Evolutionary conservation across 441 rosid species (phyloP), one percentile per base, ranked within the genome.

Genomic region (Populus tomentosa): DNA sequence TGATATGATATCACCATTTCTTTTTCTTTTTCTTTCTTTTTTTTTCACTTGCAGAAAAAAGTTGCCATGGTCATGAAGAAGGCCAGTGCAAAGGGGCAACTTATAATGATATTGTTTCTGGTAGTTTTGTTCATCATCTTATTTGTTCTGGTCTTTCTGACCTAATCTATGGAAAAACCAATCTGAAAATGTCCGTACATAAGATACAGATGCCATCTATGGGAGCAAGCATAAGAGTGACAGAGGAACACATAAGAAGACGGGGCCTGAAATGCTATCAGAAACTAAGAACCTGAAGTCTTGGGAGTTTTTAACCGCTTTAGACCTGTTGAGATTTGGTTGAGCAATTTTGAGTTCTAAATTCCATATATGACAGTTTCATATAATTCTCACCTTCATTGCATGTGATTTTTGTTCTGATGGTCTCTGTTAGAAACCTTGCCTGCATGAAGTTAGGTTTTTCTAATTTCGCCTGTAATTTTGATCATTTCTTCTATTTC

Each of bases 61-160:
- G 98, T 96, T 77, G 97, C 90, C 6, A 89, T 92, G 96, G 95
- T 96, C 74, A 96, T 96, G 99, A 96, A 92, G 92, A 96, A 92
- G 83, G 98, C 98, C 33, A 79, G 99, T 66, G 90, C 92, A 6
- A 96, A 91, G 87, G 98, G 98, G 21, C 98, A 96, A 82, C 75
- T 89, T 71, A 94, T 96, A 97, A 94, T 96, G 99, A 96, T 92
- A 78, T 70, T 92, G 77, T 92, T 90, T 86, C 83, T 96, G 82
- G 74, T 96, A 61, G 87, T 78, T 85, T 79, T 96, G 86, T 96
- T 96, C 88, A 90, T 96, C 79, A 88, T 94, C 77, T 85, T 96
- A 32, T 96, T 96, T 75, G 90, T 94, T 86, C 87, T 96, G 21
- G 99, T 96, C 75, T 94, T 96, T 88, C 70, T 96, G 71, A 90